A percentile compares a stretch with the other conserved stretches of the same genome.
Evolutionary conservation across 1,284 basidiomycete genomes (phyloP).

Genomic region (Ustilago xerochloae): DNA sequence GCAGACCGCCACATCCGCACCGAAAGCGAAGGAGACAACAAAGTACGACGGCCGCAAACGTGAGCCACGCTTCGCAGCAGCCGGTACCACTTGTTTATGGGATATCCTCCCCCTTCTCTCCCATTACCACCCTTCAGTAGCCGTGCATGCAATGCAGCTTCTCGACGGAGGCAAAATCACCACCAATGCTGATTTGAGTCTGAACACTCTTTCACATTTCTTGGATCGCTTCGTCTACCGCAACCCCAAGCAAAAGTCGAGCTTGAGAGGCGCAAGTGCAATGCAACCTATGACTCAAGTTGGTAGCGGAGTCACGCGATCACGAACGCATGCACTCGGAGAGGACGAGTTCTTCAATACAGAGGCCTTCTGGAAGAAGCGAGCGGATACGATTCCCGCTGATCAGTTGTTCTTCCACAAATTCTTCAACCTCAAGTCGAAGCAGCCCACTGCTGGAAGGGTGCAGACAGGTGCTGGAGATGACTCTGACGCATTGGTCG

Average conservation of each 20-base stretch:
- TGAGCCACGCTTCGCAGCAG: conserved; percentile 88
- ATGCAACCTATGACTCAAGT: conserved; percentile 84
- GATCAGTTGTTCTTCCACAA: conserved; percentile 73
- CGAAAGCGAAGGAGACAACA: conserved; percentile 12
- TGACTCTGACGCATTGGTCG: conserved; percentile 65
- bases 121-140: conserved; percentile 92
- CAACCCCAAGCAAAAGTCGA: conserved; percentile 87
- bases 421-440: conserved; percentile 66
- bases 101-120: conserved; percentile 73
- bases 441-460: conserved; percentile 27
- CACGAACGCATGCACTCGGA: conserved; percentile 73
- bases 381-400: conserved; percentile 81
- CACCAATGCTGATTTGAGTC: conserved; percentile 85
- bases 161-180: conserved; percentile 77
- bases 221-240: conserved; percentile 91
- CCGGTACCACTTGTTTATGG: conserved; percentile 74
- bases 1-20: conserved; percentile 15
- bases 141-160: conserved; percentile 89
- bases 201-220: conserved; percentile 93
- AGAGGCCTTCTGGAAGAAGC: conserved; percentile 80
- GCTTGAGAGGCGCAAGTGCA: conserved; percentile 77
- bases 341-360: conserved; percentile 78
- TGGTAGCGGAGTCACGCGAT: conserved; percentile 76
- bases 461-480: conserved; percentile 24
- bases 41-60: conserved; percentile 74